These are phyloP conservation scores for Septoria petroselini DNA, from an alignment of 2,329 filamentous ascomycete genomes.

Conservation along the genomic window DNA sequence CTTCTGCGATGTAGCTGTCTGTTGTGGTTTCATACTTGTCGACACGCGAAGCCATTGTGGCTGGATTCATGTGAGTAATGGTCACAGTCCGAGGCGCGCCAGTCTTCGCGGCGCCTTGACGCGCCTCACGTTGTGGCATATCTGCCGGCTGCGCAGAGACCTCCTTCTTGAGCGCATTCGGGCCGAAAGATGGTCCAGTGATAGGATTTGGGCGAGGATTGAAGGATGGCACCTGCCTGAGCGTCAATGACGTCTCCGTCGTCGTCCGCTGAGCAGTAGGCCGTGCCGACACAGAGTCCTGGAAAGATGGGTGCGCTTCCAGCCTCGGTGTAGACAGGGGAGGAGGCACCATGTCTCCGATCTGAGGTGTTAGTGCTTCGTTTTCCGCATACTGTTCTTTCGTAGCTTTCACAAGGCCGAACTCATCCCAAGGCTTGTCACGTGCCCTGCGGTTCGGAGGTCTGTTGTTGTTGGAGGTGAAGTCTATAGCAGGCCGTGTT, in stretches of 20 bases:
- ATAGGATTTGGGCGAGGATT: slow-evolving; percentile 51
- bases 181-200: slow-evolving; percentile 49
- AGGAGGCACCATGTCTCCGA: slow-evolving; percentile 19
- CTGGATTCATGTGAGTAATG: slow-evolving; percentile 68
- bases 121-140: slow-evolving; percentile 48
- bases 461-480: slow-evolving; percentile 74
- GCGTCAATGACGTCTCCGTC: slow-evolving; percentile 17
- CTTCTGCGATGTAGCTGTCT: slow-evolving; percentile 78
- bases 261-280: slow-evolving; percentile 15
- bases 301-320: slow-evolving; percentile 7
- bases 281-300: slow-evolving; percentile 3
- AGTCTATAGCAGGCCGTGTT: slow-evolving; percentile 70
- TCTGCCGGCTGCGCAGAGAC: slow-evolving; percentile 41
- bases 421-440: slow-evolving; percentile 77
- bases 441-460: slow-evolving; percentile 63
- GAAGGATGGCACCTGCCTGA: slow-evolving; percentile 31
- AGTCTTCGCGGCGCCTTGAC: slow-evolving; percentile 44
- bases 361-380: slow-evolving; percentile 45
- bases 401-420: slow-evolving; percentile 72
- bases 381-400: slow-evolving; percentile 67
- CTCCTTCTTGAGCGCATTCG: slow-evolving; percentile 43
- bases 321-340: slow-evolving; percentile 18
- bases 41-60: slow-evolving; percentile 65
- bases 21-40: slow-evolving; percentile 69
- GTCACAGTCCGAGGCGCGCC: slow-evolving; percentile 69